Conservation (phyloP, 768 basidiomycete species). For the Phlebiopsis flavidoalba region DNA sequence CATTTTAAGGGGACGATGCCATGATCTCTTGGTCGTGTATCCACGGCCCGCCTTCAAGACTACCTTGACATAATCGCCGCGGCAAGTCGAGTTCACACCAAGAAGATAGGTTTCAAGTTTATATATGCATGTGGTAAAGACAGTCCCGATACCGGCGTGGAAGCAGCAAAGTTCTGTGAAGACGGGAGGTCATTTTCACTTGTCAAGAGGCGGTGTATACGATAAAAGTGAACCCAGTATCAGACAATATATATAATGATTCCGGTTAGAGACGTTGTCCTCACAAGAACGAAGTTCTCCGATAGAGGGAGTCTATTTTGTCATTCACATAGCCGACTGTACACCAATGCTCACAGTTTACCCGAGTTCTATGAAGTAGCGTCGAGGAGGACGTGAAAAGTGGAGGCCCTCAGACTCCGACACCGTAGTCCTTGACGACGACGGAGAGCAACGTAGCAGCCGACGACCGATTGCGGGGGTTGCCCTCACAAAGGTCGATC, state of each 20-base stretch:
- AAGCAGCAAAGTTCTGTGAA: too few relatives aligned
- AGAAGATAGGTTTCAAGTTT: too few relatives aligned
- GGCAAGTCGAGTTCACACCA: too few relatives aligned
- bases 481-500: conserved; percentile 95
- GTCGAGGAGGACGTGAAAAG: conserved; percentile 90
- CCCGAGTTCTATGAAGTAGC: conserved; percentile 97
- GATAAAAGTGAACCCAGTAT: conserved; percentile 27
- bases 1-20: too few relatives aligned
- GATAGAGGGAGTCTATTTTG: conserved; percentile 92
- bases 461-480: conserved; percentile 94
- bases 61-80: too few relatives aligned
- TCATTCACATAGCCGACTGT: conserved; percentile 50
- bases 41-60: too few relatives aligned
- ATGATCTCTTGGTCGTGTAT: too few relatives aligned
- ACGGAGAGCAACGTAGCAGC: conserved; percentile 91
- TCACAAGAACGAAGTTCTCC: conserved; percentile 62
- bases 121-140: too few relatives aligned
- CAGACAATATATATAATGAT: conserved; percentile 81
- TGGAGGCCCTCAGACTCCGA: conserved; percentile 91
- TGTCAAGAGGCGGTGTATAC: too few relatives aligned
- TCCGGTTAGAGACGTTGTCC: conserved; percentile 85
- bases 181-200: too few relatives aligned
- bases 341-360: conserved; percentile 32
- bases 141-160: too few relatives aligned
- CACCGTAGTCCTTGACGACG: conserved; percentile 97